Base-by-base conservation (phyloP, 2,329 filamentous ascomycete genomes). In the Colletotrichum karsti region DNA sequence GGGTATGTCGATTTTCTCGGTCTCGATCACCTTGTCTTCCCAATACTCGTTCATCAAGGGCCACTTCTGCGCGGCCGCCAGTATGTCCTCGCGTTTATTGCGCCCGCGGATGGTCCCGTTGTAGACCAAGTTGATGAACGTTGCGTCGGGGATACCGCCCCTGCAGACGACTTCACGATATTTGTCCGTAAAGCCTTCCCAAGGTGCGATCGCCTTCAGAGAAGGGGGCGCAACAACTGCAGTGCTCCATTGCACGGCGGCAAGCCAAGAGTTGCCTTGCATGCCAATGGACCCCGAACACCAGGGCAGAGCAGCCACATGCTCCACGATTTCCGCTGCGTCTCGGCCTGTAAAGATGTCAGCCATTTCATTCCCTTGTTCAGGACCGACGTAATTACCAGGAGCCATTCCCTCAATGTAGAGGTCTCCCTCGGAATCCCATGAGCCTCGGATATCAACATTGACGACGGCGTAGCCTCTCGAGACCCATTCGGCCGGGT, bases 111-210 rank as follows among this genome's bases (percentile, higher is more conserved):
- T 18, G 15, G 37, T 42, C 50, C 71, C 63, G 35, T 68, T 44
- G 28, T 67, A 63, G 24, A 41, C 30, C 9, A 74, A n/a, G 6
- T 41, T 41, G 15, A 73, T 73, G 73, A 2, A 72, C 41, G 15
- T 56, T 42, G 44, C 72, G 48, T 48, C 18, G 72, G 66, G 4
- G 15, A 41, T 41, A n/a, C 74, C 74, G 1, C 74, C 74, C 0
- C 74, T 70, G 5, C 48, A 70, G 24, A 73, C 41, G 0, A 60
- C 69, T 28, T 77, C 73, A 5, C 73, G 67, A 42, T 69, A 72
- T 24, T 72, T 41, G 24, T 75, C 73, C 15, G 28, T 44, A 18
- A 46, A 79, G 15, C 80, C 83, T 71, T 86, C 84, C 82, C 82
- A 39, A 77, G 85, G 71, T 3, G 71, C 69, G 28, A 72, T 72